Conservation (phyloP, 2,329 filamentous ascomycete genomes). For the Trichoderma hamatum region DNA sequence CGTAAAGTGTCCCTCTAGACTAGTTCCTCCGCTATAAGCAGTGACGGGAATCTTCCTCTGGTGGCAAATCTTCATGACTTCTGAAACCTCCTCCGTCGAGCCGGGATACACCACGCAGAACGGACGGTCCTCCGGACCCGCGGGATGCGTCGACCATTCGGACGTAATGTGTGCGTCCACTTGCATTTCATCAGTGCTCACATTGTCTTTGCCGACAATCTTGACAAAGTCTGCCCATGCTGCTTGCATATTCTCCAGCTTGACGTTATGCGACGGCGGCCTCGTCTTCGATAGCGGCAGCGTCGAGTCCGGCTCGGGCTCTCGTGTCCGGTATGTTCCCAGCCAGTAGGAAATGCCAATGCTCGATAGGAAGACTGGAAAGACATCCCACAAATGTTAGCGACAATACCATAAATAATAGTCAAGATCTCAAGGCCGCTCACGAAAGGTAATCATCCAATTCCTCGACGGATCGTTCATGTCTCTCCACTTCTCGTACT, state of each 20-base stretch:
- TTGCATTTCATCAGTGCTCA: constrained; percentile 62
- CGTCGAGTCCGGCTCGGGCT: constrained; percentile 59
- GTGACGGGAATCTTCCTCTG: constrained; percentile 79
- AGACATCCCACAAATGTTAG: neutral
- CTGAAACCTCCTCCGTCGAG: constrained; percentile 80
- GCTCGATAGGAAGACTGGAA: constrained; percentile 55
- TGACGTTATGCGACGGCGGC: constrained; percentile 60
- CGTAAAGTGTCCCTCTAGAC: constrained; percentile 85
- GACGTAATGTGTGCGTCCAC: constrained; percentile 61
- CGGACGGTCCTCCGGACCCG: constrained; percentile 52
- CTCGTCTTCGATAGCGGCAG: constrained; percentile 56
- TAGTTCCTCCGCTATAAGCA: constrained; percentile 85
- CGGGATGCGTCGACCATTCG: constrained; percentile 64
- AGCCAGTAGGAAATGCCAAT: constrained; percentile 60
- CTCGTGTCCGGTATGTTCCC: constrained; percentile 58
- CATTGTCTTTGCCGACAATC: constrained; percentile 65
- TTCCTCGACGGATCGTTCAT: constrained; percentile 49
- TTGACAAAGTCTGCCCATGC: constrained; percentile 70
- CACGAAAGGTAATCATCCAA: constrained; percentile 59
- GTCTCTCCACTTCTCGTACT: constrained; percentile 49
- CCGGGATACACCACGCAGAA: constrained; percentile 77
- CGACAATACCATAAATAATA: neutral
- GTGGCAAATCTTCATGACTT: constrained; percentile 88
- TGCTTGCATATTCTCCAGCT: constrained; percentile 66
- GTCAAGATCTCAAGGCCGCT: constrained; percentile 29